phyloP scores from a whole-genome alignment of 1,284 basidiomycete species.

The Cryptococcus amylolentus region DNA sequence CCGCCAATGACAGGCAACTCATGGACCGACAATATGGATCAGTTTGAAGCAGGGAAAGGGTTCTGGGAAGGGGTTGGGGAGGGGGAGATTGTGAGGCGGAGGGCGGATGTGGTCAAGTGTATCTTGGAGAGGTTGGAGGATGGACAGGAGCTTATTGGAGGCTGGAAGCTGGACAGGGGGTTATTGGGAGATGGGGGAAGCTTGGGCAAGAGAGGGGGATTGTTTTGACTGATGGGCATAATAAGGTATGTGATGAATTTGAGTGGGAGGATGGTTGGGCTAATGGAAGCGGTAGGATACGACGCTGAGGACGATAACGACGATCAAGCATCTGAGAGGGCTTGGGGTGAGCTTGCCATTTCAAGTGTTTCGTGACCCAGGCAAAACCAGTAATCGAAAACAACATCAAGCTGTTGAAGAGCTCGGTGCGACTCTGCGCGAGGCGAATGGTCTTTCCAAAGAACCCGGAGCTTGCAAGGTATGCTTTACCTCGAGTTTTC shows the following conservation, averaged over 20 bases:
- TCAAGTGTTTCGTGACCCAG: conserved; percentile 52
- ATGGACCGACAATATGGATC: conserved; percentile 40
- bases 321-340: conserved; percentile 45
- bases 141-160: too few species aligned
- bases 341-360: conserved; percentile 46
- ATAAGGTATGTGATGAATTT: conserved; percentile 39
- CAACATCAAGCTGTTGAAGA: conserved; percentile 37
- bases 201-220: conserved; percentile 43
- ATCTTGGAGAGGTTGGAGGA: conserved; percentile 29
- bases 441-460: conserved; percentile 30
- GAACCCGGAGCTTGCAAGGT: conserved; percentile 36
- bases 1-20: too few species aligned
- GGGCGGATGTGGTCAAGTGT: conserved; percentile 43
- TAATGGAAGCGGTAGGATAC: conserved; percentile 47
- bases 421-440: conserved; percentile 43
- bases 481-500: not conserved
- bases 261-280: not conserved
- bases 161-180: too few species aligned
- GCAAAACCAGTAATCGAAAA: conserved; percentile 39
- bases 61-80: conserved; percentile 41
- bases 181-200: conserved; percentile 25
- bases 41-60: conserved; percentile 38
- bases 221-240: conserved; percentile 51
- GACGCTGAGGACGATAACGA: conserved; percentile 41
- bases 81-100: conserved; percentile 33